phyloP scores from a whole-genome alignment of 495 filamentous ascomycete species.

The Talaromyces nanjingensis region DNA sequence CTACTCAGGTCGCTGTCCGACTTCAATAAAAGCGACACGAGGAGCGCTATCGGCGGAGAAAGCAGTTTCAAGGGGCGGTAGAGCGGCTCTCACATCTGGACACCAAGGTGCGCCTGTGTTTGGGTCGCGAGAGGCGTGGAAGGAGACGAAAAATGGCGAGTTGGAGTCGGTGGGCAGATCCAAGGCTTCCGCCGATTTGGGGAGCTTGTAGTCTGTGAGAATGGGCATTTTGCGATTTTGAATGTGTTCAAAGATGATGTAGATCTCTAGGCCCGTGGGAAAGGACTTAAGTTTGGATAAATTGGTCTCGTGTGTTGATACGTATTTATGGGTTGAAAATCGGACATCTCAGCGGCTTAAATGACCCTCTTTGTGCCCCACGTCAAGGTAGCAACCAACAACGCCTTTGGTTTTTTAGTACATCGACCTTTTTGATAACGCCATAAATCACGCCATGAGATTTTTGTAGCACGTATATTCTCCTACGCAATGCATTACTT shows the following conservation, averaged over 20 bases:
- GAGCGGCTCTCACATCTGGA: slow-evolving; percentile 24
- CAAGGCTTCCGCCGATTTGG: slow-evolving; percentile 15
- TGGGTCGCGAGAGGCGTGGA: slow-evolving; percentile 20
- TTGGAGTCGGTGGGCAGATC: slow-evolving; percentile 14
- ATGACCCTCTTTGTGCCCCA: not conserved
- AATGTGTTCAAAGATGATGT: not conserved
- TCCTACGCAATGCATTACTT: not conserved
- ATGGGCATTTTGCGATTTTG: slow-evolving; percentile 19
- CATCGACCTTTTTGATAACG: not conserved
- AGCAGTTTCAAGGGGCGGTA: slow-evolving; percentile 19
- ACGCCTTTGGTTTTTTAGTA: not conserved
- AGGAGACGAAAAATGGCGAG: slow-evolving; percentile 22
- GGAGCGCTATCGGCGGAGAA: slow-evolving; percentile 17
- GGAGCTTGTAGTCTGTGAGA: slow-evolving; percentile 18
- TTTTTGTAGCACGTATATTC: not conserved
- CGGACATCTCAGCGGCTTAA: not conserved
- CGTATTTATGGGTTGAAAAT: not conserved
- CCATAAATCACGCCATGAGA: not conserved
- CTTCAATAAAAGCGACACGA: slow-evolving; percentile 18
- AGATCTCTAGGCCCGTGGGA: not conserved
- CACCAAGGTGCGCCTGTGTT: slow-evolving; percentile 25
- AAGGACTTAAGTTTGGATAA: not conserved
- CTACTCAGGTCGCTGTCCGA: slow-evolving; percentile 24
- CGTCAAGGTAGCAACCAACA: not conserved
- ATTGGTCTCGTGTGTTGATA: not conserved